These are phyloP conservation scores for Baeospora myosura DNA, from an alignment of 1,284 basidiomycete genomes.

Conservation along the genomic window DNA sequence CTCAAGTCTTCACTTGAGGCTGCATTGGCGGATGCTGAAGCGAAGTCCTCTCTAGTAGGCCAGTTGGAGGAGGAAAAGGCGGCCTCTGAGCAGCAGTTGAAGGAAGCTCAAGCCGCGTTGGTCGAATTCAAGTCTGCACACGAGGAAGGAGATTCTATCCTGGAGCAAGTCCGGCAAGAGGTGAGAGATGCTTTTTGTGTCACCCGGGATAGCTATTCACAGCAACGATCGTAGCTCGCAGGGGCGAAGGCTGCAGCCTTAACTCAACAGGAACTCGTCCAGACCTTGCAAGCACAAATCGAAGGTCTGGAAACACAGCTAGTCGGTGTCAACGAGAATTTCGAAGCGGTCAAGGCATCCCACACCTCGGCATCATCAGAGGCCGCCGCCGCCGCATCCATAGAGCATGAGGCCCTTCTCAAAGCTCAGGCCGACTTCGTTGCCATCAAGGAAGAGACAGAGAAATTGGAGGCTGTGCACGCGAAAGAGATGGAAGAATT, in stretches of 20 bases:
- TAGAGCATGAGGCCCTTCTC: constrained; percentile 56
- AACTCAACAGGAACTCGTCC: constrained; percentile 38
- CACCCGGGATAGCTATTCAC: constrained; percentile 5
- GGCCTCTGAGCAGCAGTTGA: constrained; percentile 41
- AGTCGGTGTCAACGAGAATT: constrained; percentile 40
- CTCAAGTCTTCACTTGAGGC: constrained; percentile 45
- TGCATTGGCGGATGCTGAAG: constrained; percentile 39
- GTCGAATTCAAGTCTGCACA: constrained; percentile 34
- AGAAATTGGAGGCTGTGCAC: constrained; percentile 45
- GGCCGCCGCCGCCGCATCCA: constrained; percentile 41
- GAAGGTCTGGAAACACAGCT: constrained; percentile 45
- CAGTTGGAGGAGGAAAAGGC: constrained; percentile 44
- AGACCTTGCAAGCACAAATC: constrained; percentile 44
- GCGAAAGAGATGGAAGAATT: constrained; percentile 40
- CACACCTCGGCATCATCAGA: constrained; percentile 36
- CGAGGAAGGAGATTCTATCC: constrained; percentile 26
- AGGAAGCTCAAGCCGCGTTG: constrained; percentile 34
- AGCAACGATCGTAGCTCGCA: constrained; percentile 37
- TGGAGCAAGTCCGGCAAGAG: constrained; percentile 40
- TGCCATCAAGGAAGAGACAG: constrained; percentile 46
- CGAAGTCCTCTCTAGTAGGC: constrained; percentile 35
- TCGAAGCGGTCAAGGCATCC: constrained; percentile 42
- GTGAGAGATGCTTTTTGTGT: constrained; percentile 28
- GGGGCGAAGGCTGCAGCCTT: constrained; percentile 33
- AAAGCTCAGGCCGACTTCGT: constrained; percentile 60